phyloP scores from a whole-genome alignment of 352 stramenopile genomes.

The Phytophthora multivora region DNA sequence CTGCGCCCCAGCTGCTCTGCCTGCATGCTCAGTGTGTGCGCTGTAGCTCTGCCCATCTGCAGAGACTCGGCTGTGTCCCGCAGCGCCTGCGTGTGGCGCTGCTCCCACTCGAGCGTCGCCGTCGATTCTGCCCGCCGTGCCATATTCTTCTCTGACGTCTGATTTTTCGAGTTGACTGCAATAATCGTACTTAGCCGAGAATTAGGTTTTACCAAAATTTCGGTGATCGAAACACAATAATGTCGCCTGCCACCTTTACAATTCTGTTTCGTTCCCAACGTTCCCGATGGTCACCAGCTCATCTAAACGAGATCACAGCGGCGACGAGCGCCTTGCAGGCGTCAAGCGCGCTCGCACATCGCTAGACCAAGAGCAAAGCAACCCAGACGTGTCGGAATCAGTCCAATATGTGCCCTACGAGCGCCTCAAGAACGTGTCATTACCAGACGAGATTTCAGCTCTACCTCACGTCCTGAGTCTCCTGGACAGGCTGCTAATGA shows the following conservation, averaged over 20 bases:
- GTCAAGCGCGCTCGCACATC: background rate
- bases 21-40: constrained; percentile 72
- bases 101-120: constrained; percentile 24
- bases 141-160: constrained; percentile 6
- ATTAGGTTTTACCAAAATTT: too few species aligned
- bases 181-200: too few species aligned
- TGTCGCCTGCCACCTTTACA: too few species aligned
- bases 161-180: background rate
- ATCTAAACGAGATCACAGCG: too few species aligned
- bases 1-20: constrained; percentile 65
- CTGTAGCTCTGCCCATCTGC: constrained; percentile 50
- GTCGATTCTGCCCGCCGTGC: constrained; percentile 3
- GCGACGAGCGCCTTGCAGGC: too few species aligned
- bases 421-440: background rate
- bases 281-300: too few species aligned
- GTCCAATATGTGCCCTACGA: background rate
- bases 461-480: background rate
- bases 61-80: constrained; percentile 57
- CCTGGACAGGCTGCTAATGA: background rate
- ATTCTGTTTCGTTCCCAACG: too few species aligned
- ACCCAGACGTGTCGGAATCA: background rate
- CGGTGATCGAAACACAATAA: too few species aligned
- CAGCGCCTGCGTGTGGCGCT: constrained; percentile 59
- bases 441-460: background rate
- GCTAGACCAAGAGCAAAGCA: background rate